Conservation (phyloP, 768 basidiomycete genomes). For the Leccinum barrowsii region DNA sequence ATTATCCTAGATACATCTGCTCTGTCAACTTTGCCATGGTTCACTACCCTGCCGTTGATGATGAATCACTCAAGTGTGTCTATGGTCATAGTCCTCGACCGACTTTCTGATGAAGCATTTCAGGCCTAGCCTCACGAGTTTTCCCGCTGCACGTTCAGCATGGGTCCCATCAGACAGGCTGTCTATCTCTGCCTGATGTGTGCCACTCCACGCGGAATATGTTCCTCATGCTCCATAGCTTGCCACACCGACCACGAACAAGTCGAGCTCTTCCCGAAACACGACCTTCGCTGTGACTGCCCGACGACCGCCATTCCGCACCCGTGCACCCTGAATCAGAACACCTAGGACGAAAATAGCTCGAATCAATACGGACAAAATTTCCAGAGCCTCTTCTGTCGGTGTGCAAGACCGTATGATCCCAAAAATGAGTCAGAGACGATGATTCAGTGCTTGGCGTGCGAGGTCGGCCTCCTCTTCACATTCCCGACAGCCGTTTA, state of each 20-base stretch:
- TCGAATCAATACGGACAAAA: slow-evolving; percentile 72
- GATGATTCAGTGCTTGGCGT: slow-evolving; percentile 85
- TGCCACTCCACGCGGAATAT: slow-evolving; percentile 62
- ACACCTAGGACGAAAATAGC: slow-evolving; percentile 50
- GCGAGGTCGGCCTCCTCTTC: slow-evolving; percentile 53
- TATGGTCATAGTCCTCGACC: background rate
- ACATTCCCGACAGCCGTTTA: background rate
- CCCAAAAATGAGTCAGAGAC: slow-evolving; percentile 71
- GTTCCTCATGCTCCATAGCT: slow-evolving; percentile 80
- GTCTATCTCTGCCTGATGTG: slow-evolving; percentile 82
- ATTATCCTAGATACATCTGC: slow-evolving; percentile 65
- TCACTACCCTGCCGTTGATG: slow-evolving; percentile 76
- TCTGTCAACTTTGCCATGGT: slow-evolving; percentile 98
- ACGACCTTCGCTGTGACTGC: slow-evolving; percentile 81
- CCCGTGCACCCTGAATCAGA: slow-evolving; percentile 59
- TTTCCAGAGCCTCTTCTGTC: slow-evolving; percentile 68
- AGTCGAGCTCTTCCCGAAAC: slow-evolving; percentile 83
- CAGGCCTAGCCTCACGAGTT: slow-evolving; percentile 67
- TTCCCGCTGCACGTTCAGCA: slow-evolving; percentile 60
- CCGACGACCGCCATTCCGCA: slow-evolving; percentile 63
- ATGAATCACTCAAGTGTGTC: slow-evolving; percentile 62
- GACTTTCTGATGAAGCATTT: slow-evolving; percentile 4
- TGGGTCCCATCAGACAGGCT: slow-evolving; percentile 67
- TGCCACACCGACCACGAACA: slow-evolving; percentile 88
- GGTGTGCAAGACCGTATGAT: slow-evolving; percentile 71